phyloP scores from a whole-genome alignment of 148 eudicot species.

The Silene uniflora region DNA sequence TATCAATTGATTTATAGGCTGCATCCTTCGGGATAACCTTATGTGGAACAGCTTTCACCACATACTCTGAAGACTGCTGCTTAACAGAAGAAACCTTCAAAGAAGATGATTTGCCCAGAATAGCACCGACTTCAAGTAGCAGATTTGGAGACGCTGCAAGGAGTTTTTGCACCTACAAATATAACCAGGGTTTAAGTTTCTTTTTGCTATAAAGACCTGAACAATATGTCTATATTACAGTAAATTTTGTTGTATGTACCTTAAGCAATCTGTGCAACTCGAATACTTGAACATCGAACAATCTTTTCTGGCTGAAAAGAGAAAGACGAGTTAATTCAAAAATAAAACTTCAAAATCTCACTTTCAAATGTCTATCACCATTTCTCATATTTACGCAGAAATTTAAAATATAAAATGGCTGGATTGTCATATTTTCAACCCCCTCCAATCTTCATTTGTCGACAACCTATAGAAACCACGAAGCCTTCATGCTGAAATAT shows the following conservation, averaged over 20 bases:
- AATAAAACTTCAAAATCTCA: background rate
- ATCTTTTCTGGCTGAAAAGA: slow-evolving; percentile 79
- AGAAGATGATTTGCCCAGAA: slow-evolving; percentile 35
- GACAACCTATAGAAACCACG: background rate
- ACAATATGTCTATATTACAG: background rate
- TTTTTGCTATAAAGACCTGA: background rate
- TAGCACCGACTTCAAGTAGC: slow-evolving; percentile 44
- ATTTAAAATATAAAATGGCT: background rate
- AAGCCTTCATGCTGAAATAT: background rate
- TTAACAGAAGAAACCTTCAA: slow-evolving; percentile 38
- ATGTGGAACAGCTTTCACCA: slow-evolving; percentile 34
- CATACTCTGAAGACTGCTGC: slow-evolving; percentile 41
- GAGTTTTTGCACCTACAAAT: slow-evolving; percentile 71
- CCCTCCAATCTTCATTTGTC: background rate
- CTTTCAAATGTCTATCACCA: background rate
- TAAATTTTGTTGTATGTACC: slow-evolving; percentile 36
- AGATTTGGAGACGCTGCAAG: slow-evolving; percentile 80
- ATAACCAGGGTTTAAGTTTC: slow-evolving; percentile 9
- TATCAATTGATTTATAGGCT: slow-evolving; percentile 36
- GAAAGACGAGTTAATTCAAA: slow-evolving; percentile 24
- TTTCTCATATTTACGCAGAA: background rate
- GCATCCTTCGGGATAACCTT: slow-evolving; percentile 36
- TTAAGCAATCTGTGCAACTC: slow-evolving; percentile 90
- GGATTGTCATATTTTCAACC: too few relatives aligned
- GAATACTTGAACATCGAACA: slow-evolving; percentile 82